Evolutionary conservation across 2,329 filamentous ascomycete genomes (phyloP).

Genomic region (Colletotrichum lentis): DNA sequence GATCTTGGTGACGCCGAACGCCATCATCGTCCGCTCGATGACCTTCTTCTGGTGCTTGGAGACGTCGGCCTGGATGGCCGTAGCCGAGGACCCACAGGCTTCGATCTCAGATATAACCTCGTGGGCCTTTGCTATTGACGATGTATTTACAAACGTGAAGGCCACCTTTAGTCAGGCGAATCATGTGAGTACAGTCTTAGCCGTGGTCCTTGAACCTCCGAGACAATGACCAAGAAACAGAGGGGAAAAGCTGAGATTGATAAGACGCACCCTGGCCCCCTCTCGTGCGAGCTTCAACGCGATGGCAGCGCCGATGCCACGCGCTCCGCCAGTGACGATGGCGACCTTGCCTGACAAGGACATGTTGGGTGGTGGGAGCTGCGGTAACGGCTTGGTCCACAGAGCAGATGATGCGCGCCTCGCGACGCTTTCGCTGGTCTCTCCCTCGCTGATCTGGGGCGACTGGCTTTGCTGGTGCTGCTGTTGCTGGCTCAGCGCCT

Average conservation of each 20-base stretch:
- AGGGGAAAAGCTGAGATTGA: neutral
- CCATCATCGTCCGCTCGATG: constrained; percentile 38
- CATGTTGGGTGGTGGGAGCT: constrained; percentile 38
- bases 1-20: constrained; percentile 38
- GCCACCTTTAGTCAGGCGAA: constrained; percentile 34
- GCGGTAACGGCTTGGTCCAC: constrained; percentile 39
- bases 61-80: constrained; percentile 40
- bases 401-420: constrained; percentile 35
- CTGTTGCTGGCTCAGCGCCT: constrained; percentile 30
- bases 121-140: constrained; percentile 38
- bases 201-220: constrained; percentile 1
- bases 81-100: constrained; percentile 40
- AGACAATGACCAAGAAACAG: neutral
- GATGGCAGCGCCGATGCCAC: constrained; percentile 67
- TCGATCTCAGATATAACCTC: constrained; percentile 40
- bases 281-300: constrained; percentile 64
- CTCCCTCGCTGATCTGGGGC: constrained; percentile 25
- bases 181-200: constrained; percentile 24
- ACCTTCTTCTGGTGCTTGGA: constrained; percentile 39
- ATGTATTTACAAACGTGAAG: constrained; percentile 38
- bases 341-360: constrained; percentile 38
- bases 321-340: constrained; percentile 50
- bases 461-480: constrained; percentile 26
- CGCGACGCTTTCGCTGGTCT: constrained; percentile 19
- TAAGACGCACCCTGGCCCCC: constrained; percentile 59